Base-by-base conservation (phyloP, 225 moss, liverwort and hornwort genomes). In the Lunularia cruciata region DNA sequence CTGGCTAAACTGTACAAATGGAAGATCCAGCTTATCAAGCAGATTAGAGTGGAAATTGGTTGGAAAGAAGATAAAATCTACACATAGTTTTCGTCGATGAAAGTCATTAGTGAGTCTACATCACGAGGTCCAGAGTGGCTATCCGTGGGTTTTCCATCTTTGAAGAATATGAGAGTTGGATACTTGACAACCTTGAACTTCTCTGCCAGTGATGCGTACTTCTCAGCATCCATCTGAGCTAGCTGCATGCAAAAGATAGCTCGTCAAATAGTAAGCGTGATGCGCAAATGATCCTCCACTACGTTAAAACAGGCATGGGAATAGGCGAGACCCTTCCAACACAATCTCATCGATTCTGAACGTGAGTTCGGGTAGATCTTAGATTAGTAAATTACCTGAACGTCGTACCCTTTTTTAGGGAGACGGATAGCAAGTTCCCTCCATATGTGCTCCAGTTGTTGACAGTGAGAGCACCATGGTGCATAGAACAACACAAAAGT, bases 401-500 rank as follows among this genome's bases (percentile, higher is more conserved):
- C 78, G 64, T 90, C 67, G 58, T 72, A 84, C 31, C 85, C 85
- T 64, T 73, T 81, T 47, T 80, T 79, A 62, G 53, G 73, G 33
- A 95, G 56, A 27, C 85, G 60, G 53, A 61, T 31, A 23, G 84
- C 84, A 55, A 95, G 92, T 36, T 88, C 68, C 45, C 59, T 83
- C 95, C 92, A 95, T 10, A 76, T 78, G 6, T 86, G 85, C 38
- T 88, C 89, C 74, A 95, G 69, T 35, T 72, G 79, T 83, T 88
- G 80, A 79, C 95, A 95, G 56, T 88, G 86, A 37, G 81, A 85
- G 32, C 94, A 95, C 91, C 94, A 95, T 22, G 86, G 77, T 43
- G 94, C 82, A 33, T 89, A 91, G 69, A 95, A 92, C 78, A 95
- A 86, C 31, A 95, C 88, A 76, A 92, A 92, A 55, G 89, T 95